Evolutionary conservation across 805 yeast species (phyloP).

Genomic region (Wickerhamiella parazyma): DNA sequence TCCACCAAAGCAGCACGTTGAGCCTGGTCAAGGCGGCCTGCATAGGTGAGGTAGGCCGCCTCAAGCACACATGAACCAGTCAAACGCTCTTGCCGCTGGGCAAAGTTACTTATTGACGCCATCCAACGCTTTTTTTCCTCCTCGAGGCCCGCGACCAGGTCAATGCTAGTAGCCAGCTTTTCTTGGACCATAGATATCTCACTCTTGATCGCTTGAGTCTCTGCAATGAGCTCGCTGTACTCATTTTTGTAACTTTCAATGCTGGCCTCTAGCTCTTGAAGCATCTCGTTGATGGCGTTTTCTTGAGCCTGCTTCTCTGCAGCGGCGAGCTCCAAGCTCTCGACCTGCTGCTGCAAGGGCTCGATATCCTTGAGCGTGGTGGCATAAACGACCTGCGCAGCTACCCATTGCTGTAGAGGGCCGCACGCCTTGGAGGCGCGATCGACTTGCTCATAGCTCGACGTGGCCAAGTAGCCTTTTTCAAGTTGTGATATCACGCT

Average conservation of each 20-base stretch:
- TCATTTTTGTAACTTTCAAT: conserved; percentile 53
- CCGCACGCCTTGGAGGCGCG: conserved; percentile 95
- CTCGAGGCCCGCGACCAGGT: conserved; percentile 48
- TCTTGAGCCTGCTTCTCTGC: conserved; percentile 52
- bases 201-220: conserved; percentile 56
- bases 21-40: conserved; percentile 44
- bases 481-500: conserved; percentile 47
- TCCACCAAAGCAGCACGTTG: conserved; percentile 29
- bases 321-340: conserved; percentile 43
- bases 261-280: conserved; percentile 52
- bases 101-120: conserved; percentile 39
- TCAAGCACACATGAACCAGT: conserved; percentile 55
- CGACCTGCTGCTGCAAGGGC: conserved; percentile 60
- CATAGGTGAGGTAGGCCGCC: conserved; percentile 47
- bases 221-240: conserved; percentile 65
- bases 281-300: conserved; percentile 69
- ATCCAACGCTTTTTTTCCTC: conserved; percentile 67
- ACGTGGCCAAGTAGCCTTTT: conserved; percentile 44
- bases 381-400: conserved; percentile 74
- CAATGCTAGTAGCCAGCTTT: conserved; percentile 49
- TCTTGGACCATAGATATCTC: conserved; percentile 52
- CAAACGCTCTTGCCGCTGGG: conserved; percentile 31
- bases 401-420: conserved; percentile 77
- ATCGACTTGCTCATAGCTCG: conserved; percentile 57
- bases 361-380: conserved; percentile 54